Evolutionary conservation across 2,329 filamentous ascomycete species (phyloP).

Genomic region (Cladophialophora immunda): DNA sequence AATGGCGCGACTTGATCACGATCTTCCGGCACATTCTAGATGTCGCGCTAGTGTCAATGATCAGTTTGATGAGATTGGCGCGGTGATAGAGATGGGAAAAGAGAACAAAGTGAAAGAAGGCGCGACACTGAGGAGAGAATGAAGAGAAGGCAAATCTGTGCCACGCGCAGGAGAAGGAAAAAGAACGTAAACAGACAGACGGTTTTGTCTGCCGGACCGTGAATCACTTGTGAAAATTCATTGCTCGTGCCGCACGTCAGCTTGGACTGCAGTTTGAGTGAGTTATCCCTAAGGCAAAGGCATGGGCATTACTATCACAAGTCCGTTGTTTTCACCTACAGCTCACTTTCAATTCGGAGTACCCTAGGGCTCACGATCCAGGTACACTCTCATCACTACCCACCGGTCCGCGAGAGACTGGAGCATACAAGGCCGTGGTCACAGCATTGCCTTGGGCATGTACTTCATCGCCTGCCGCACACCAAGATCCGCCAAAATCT

Average conservation of each 20-base stretch:
- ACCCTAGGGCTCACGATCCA: background rate
- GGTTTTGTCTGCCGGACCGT: background rate
- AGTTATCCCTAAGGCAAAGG: background rate
- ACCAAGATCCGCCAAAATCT: constrained; percentile 75
- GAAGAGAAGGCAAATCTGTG: background rate
- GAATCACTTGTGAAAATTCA: background rate
- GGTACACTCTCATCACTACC: background rate
- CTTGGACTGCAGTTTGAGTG: background rate
- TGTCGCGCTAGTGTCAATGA: background rate
- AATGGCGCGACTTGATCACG: too few relatives aligned
- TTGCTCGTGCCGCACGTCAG: background rate
- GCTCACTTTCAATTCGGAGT: background rate
- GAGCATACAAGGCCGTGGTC: background rate
- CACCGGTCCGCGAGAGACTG: background rate
- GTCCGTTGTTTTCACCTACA: background rate
- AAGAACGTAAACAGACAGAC: too few relatives aligned
- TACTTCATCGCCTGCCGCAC: constrained; percentile 79
- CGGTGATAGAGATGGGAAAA: background rate
- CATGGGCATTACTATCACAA: too few relatives aligned
- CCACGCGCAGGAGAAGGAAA: background rate
- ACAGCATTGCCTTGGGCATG: constrained; percentile 83
- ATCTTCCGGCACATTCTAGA: too few relatives aligned
- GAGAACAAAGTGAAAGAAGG: background rate
- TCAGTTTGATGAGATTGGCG: background rate
- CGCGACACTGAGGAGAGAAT: background rate